These are phyloP conservation scores for Trichoderma pleuroti DNA, from an alignment of 2,329 filamentous ascomycete genomes.

Conservation along the genomic window DNA sequence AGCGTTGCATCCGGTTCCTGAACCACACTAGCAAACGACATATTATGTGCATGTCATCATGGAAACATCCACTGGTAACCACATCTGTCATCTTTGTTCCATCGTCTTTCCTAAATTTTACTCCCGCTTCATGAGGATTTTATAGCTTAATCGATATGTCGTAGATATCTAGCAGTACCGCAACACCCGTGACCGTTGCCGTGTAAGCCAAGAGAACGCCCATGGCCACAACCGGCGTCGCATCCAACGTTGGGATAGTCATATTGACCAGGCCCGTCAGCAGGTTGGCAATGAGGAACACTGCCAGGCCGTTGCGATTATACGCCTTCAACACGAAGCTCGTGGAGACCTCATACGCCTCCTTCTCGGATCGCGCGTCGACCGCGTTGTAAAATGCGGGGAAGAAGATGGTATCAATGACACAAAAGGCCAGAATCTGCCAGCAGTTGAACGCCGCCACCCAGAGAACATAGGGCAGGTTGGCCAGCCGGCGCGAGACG, in stretches of 20 bases:
- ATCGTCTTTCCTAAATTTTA: too few relatives aligned
- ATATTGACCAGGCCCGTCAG: slow-evolving; percentile 88
- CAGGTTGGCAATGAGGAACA: slow-evolving; percentile 87
- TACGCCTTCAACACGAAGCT: slow-evolving; percentile 78
- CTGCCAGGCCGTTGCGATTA: slow-evolving; percentile 80
- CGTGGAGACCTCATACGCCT: slow-evolving; percentile 65
- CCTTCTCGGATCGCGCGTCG: slow-evolving; percentile 55
- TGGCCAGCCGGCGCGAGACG: slow-evolving; percentile 86
- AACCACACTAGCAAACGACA: neutral
- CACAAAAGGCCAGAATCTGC: slow-evolving; percentile 76
- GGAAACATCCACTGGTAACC: neutral
- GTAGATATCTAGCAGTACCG: slow-evolving; percentile 61
- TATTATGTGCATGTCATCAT: neutral
- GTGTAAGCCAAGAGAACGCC: slow-evolving; percentile 72
- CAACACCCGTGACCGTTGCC: slow-evolving; percentile 61
- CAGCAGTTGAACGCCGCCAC: slow-evolving; percentile 83
- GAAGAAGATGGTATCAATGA: slow-evolving; percentile 76
- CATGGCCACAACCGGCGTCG: slow-evolving; percentile 63
- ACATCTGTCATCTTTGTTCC: neutral
- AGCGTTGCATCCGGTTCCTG: neutral
- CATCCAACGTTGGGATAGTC: slow-evolving; percentile 76
- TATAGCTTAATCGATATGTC: slow-evolving; percentile 69
- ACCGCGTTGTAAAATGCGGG: slow-evolving; percentile 62
- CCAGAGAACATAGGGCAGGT: slow-evolving; percentile 92
- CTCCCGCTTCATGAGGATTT: neutral